Base-by-base conservation (phyloP, 106 monocot species). In the Triglochin maritima region DNA sequence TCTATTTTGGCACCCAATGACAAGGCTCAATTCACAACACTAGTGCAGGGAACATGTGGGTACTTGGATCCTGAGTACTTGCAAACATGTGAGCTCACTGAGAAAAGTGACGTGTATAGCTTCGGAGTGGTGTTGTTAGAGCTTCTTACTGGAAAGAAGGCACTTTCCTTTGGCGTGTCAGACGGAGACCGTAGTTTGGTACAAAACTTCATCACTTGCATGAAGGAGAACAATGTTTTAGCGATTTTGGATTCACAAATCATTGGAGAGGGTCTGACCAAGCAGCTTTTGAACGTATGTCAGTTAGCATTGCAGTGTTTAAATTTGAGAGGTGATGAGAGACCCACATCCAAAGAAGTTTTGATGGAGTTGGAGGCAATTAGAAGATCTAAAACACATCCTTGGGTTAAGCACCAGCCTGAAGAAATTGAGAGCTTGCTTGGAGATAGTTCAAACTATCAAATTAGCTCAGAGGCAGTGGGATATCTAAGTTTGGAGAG, bases 291-390 rank as follows among this genome's bases (percentile, higher is more conserved):
- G 7, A 41, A 11, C 3, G 69, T 71, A 3, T 60, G 63, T 0
- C 54, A 47, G 17, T 3, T 75, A 4, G 58, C 80, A 1, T 4
- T 29, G 47, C 61, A 71, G 47, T 90, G 90, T 60, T 54, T 90
- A 10, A 58, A 60, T 12, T 14, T 82, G 57, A 80, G 11, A 17
- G 81, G 81, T 9, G 76, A 73, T 17, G 77, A 91, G 17, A 77
- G 91, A 64, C 91, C 91, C 7, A 80, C 68, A 41, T 84, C 87
- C 82, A 78, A 63, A 61, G 79, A 82, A 41, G 76, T 91, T 3
- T 69, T 72, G 9, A 56, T 50, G 43, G 82, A 91, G 46, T 68
- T 91, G n/a, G 71, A 77, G 43, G 52, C 63, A 17, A 48, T 72
- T 65, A 78, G 71, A 46, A 76, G 55, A 71, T 13, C 62, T 6